A percentile compares a stretch with the other conserved stretches of the same genome.
phyloP scores from a whole-genome alignment of 768 basidiomycete genomes.

The Wakefieldia striispora region DNA sequence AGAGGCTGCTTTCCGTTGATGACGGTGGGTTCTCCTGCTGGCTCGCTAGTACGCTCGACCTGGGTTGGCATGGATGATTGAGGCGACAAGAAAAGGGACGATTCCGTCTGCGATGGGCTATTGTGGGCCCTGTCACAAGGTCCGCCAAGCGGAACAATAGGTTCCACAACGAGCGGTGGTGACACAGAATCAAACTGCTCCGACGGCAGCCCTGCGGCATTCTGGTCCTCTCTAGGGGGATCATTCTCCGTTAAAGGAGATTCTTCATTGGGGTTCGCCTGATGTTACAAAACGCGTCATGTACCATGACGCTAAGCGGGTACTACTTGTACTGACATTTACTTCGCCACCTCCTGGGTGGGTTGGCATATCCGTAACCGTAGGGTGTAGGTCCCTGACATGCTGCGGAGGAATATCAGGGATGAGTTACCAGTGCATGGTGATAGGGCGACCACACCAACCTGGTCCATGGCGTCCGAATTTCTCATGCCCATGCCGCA shows the following conservation, averaged over 20 bases:
- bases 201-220: not conserved
- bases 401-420: conserved; percentile 19
- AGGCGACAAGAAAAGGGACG: not conserved
- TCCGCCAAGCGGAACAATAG: not conserved
- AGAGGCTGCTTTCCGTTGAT: not conserved
- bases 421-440: not conserved
- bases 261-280: conserved; percentile 3
- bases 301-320: not conserved
- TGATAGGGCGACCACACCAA: conserved; percentile 5
- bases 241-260: not conserved
- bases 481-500: conserved; percentile 19
- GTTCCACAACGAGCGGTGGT: not conserved
- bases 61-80: not conserved
- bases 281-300: not conserved
- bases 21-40: not conserved
- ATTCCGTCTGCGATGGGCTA: not conserved
- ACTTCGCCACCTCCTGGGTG: not conserved
- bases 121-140: not conserved
- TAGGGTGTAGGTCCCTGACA: conserved; percentile 13
- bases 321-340: not conserved
- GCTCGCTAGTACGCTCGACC: not conserved
- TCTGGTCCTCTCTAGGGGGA: not conserved
- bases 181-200: not conserved
- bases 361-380: conserved; percentile 2
- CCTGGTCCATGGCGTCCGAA: conserved; percentile 18